Conservation (phyloP, 768 basidiomycete genomes). For the Lentinula edodes region DNA sequence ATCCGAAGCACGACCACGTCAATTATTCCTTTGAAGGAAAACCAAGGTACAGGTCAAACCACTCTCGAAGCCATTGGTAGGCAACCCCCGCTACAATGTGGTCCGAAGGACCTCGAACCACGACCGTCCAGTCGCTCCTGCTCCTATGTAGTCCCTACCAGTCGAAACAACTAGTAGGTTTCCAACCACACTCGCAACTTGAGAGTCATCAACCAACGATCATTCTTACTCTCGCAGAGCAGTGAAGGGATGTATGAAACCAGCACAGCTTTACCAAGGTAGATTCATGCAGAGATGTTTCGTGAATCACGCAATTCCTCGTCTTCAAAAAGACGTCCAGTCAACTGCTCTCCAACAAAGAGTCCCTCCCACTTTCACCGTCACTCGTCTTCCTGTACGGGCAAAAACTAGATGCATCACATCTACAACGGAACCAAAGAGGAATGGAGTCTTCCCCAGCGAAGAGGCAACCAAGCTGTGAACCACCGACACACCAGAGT, state of each 20-base stretch:
- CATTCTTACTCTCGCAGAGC: slow-evolving; percentile 5
- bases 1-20: neutral
- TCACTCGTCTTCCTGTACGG: neutral
- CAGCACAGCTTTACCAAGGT: neutral
- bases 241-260: slow-evolving; percentile 3
- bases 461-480: neutral
- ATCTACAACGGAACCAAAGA: neutral
- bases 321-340: neutral
- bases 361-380: neutral
- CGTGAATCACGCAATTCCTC: neutral
- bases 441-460: neutral
- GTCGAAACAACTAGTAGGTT: slow-evolving; percentile 5
- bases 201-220: neutral
- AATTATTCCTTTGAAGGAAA: neutral
- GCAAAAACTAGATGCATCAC: neutral
- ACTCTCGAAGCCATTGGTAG: slow-evolving; percentile 2
- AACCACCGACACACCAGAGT: slow-evolving; percentile 3
- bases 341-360: neutral
- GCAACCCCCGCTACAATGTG: slow-evolving; percentile 6
- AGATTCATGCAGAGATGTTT: neutral
- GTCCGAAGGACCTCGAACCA: slow-evolving; percentile 5
- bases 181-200: neutral
- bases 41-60: neutral
- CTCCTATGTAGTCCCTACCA: slow-evolving; percentile 1
- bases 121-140: neutral